Conservation (phyloP, 441 rosid species). For the Pelargonium myrrhifolium region DNA sequence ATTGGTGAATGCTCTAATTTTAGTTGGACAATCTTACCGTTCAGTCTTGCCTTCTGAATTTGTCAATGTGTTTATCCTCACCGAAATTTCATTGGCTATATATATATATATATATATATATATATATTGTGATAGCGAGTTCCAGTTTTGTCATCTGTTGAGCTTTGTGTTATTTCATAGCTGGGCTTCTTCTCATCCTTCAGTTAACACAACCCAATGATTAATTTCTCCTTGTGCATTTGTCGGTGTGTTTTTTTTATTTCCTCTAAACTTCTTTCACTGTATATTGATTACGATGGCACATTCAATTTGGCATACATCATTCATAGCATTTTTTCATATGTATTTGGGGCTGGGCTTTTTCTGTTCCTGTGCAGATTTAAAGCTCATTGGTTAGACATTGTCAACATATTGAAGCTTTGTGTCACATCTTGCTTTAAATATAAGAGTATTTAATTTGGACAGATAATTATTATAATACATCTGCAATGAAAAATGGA, state of each 20-base stretch:
- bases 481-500: neutral
- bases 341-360: constrained; percentile 1
- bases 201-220: neutral
- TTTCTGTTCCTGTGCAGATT: neutral
- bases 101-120: no score
- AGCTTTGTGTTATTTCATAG: neutral
- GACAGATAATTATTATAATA: neutral
- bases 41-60: neutral
- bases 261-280: neutral
- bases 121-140: no score
- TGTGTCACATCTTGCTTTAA: neutral
- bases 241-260: neutral
- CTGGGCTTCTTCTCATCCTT: neutral
- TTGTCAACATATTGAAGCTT: neutral
- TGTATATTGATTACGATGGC: neutral
- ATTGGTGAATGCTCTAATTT: neutral
- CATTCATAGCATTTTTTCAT: neutral
- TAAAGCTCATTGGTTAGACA: neutral
- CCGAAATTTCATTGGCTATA: no score
- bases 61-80: neutral
- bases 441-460: neutral
- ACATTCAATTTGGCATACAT: neutral
- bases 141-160: no score
- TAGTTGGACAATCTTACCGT: neutral
- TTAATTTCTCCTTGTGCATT: neutral